Conservation (phyloP, 2,329 filamentous ascomycete species). For the Lachnellula arida region DNA sequence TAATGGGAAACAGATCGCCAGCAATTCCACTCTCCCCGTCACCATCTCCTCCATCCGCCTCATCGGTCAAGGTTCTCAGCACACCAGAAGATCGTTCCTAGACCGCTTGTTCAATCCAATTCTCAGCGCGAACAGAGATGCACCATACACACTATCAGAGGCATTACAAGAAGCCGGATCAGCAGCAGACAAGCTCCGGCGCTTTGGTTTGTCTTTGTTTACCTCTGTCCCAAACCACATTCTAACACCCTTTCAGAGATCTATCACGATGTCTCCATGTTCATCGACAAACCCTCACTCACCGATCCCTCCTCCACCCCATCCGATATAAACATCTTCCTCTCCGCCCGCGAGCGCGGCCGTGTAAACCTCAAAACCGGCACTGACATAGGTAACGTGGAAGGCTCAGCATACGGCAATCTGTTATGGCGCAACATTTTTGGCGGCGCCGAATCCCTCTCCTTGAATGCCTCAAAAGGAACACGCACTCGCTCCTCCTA, state of each 20-base stretch:
- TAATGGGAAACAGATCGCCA: constrained; percentile 53
- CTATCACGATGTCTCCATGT: constrained; percentile 78
- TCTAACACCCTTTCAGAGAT: constrained; percentile 55
- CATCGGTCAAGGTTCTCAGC: constrained; percentile 60
- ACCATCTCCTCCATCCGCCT: constrained; percentile 82
- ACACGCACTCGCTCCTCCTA: constrained; percentile 91
- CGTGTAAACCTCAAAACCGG: constrained; percentile 87
- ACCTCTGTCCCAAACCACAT: neutral
- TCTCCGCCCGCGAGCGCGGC: constrained; percentile 74
- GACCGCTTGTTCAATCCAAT: constrained; percentile 76
- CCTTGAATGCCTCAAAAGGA: constrained; percentile 80
- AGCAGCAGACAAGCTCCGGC: constrained; percentile 68
- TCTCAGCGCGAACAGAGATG: constrained; percentile 61
- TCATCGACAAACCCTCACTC: constrained; percentile 70
- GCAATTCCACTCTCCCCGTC: constrained; percentile 82
- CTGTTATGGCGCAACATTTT: constrained; percentile 87
- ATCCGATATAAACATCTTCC: constrained; percentile 75
- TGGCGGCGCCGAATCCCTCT: constrained; percentile 86
- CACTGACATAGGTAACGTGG: constrained; percentile 88
- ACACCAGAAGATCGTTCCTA: constrained; percentile 82
- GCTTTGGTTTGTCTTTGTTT: constrained; percentile 61
- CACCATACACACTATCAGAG: constrained; percentile 73
- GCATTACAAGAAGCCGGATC: constrained; percentile 68
- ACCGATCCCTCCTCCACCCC: constrained; percentile 64
- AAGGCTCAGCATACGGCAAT: constrained; percentile 90